Evolutionary conservation across 1,139 yeast species (phyloP).

Genomic region (Candida neerlandica): DNA sequence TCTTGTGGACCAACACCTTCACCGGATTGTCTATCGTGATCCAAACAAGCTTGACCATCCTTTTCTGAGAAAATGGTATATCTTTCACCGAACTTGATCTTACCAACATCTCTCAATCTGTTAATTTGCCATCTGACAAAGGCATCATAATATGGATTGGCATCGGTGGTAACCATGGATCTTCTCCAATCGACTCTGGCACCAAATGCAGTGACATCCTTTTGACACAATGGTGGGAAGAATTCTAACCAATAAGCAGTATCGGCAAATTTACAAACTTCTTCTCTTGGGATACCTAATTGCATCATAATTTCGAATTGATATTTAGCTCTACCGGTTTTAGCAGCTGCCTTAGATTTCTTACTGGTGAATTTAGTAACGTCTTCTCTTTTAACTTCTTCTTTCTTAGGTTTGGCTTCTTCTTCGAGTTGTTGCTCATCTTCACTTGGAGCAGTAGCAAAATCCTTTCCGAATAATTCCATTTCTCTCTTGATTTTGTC

Average conservation of each 20-base stretch:
- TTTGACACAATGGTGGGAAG: conserved; percentile 89
- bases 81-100: conserved; percentile 97
- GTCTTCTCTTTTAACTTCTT: conserved; percentile 59
- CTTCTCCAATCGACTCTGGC: conserved; percentile 99
- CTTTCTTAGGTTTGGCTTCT: conserved; percentile 34
- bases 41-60: conserved; percentile 99
- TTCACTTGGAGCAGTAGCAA: conserved; percentile 63
- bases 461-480: conserved; percentile 86
- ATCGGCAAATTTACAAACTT: conserved; percentile 86
- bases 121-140: conserved; percentile 97
- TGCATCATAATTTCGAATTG: conserved; percentile 97
- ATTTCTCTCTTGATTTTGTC: conserved; percentile 93
- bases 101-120: conserved; percentile 80
- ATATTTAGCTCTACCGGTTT: conserved; percentile 90
- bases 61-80: conserved; percentile 96
- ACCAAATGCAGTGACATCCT: conserved; percentile 81
- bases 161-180: conserved; percentile 92
- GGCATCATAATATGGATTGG: conserved; percentile 92
- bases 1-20: conserved; percentile 98
- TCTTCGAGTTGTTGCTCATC: conserved; percentile 50
- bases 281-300: conserved; percentile 81
- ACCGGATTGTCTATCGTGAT: conserved; percentile 96
- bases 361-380: conserved; percentile 89
- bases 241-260: conserved; percentile 83
- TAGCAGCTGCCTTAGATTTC: conserved; percentile 90